A percentile compares a stretch with the other conserved stretches of the same genome.
These are phyloP conservation scores for Wallacemonas sp. DNA, from an alignment of 208 protist species.

Conservation along the genomic window DNA sequence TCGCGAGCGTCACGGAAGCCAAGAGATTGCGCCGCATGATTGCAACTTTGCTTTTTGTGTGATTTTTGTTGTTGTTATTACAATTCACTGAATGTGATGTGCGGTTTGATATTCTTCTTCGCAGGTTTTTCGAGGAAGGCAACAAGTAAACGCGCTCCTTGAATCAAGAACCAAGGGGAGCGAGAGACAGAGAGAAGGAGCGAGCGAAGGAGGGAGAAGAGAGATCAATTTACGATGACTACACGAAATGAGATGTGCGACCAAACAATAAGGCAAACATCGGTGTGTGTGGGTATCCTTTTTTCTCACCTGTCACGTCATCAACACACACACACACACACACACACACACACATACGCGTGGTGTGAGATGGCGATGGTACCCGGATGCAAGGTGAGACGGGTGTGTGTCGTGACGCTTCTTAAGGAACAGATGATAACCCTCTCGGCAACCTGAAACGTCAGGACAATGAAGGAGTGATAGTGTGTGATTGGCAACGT, in stretches of 20 bases:
- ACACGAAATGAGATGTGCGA: not conserved
- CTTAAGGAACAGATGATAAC: too few species aligned
- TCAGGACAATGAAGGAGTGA: too few species aligned
- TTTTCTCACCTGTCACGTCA: too few species aligned
- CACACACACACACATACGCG: too few species aligned
- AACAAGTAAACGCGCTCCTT: not conserved
- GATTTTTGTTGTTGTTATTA: slow-evolving; percentile 12
- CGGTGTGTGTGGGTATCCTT: too few species aligned
- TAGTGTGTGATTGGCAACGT: too few species aligned
- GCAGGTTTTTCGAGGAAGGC: too few species aligned
- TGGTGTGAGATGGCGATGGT: too few species aligned
- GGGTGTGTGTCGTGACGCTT: too few species aligned
- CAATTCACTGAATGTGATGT: not conserved
- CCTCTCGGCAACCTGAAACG: too few species aligned
- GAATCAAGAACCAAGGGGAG: not conserved
- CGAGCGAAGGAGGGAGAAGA: not conserved
- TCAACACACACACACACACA: too few species aligned
- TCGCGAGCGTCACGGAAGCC: not conserved
- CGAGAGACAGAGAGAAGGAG: not conserved
- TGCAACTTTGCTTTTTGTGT: not conserved
- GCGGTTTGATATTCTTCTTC: not conserved
- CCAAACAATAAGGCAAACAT: not conserved
- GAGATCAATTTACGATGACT: not conserved
- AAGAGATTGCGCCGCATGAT: slow-evolving; percentile 5
- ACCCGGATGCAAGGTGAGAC: too few species aligned